Percentiles rank a stretch among this genome's conserved stretches.
phyloP scores from a whole-genome alignment of 2,329 filamentous ascomycete genomes.

The Diplodia scrobiculata region DNA sequence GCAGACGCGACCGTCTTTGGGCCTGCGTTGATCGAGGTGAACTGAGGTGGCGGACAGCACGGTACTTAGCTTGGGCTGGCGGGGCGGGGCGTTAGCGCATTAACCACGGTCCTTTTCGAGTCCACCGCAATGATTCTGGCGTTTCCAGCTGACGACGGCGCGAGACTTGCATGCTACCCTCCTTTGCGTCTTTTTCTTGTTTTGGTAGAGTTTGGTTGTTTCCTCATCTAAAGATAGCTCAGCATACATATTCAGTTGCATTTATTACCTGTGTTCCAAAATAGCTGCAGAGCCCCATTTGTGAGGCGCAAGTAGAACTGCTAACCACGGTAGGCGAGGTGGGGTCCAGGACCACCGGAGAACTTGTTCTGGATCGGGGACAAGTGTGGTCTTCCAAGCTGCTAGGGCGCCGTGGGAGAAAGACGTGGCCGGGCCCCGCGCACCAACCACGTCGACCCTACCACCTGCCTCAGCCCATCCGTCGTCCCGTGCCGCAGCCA shows the following conservation, averaged over 20 bases:
- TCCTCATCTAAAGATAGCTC: background rate
- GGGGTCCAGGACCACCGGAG: background rate
- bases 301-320: background rate
- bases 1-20: constrained; percentile 22
- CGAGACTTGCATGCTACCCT: background rate
- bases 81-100: no score
- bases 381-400: background rate
- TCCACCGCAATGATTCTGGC: background rate
- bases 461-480: background rate
- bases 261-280: background rate
- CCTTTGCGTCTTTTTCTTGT: background rate
- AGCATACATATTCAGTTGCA: background rate
- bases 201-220: background rate
- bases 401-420: background rate
- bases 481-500: no score
- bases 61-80: background rate
- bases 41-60: background rate
- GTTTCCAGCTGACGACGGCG: background rate
- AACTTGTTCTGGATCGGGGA: background rate
- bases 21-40: constrained; percentile 16
- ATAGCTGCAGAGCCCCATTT: no score
- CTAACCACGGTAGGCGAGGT: background rate
- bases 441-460: background rate
- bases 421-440: background rate
- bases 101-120: background rate